Percentiles rank a stretch among this genome's conserved stretches.
Evolutionary conservation across 768 basidiomycete genomes (phyloP).

Genomic region (Lactarius hengduanensis): DNA sequence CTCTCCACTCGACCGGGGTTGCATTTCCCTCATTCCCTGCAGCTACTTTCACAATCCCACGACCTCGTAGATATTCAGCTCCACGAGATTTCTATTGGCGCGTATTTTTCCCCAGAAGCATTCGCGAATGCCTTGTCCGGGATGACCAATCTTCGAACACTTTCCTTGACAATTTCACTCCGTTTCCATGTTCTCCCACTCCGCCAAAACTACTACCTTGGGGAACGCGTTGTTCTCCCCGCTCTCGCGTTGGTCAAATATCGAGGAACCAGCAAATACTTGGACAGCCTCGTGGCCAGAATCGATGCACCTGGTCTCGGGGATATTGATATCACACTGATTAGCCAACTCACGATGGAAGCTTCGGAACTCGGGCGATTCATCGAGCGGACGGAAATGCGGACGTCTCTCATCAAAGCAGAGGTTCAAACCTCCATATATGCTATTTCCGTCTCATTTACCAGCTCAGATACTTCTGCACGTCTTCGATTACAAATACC

Average conservation of each 20-base stretch:
- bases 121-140: background rate
- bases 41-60: no score
- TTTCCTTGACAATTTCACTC: background rate
- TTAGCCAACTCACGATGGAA: background rate
- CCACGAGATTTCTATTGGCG: no score
- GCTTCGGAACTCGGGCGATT: background rate
- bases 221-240: background rate
- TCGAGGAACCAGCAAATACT: background rate
- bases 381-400: background rate
- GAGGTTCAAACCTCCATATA: no score
- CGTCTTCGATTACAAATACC: no score
- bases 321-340: background rate
- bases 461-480: no score
- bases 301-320: background rate
- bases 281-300: background rate
- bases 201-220: background rate
- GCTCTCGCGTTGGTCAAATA: background rate
- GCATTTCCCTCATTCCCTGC: no score
- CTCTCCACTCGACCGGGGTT: no score
- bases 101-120: no score
- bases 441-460: no score
- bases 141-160: background rate
- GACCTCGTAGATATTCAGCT: no score
- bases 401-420: no score
- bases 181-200: background rate